Base-by-base conservation (phyloP, 768 basidiomycete genomes). In the Suillus variegatus region DNA sequence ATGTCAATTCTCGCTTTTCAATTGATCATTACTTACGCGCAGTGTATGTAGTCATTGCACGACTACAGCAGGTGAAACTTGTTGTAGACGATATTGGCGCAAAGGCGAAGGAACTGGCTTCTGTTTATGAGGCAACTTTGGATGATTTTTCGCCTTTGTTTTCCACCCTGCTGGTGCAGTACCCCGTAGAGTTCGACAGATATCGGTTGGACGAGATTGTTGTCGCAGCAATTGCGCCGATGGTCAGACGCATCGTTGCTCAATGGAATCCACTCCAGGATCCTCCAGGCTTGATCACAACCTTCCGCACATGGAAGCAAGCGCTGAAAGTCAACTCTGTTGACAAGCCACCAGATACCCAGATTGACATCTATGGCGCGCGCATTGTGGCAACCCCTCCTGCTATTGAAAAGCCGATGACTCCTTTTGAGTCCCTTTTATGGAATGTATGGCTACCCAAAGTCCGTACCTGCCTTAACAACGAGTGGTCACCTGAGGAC, bases 401-500 rank as follows among this genome's bases (percentile, higher is more conserved):
- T 5, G 71, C 78, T 18, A 73, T 79, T 55, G 86, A 87, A 66
- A 82, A 78, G 67, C 82, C 82, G 3, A 99, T 99, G 97, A 95
- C 95, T 18, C 90, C 97, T 0, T 99, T 93, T 74, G 97, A 99
- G 74, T 93, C 91, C 66, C 81, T 99, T 32, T 77, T 99, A 16
- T 99, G 97, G 96, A 93, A 90, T 68, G 82, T 93, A 12, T 99
- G 96, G 97, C 80, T 99, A 35, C 97, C 97, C 0, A 93, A 88
- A 78, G 90, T 99, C n/a, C 88, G 97, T 35, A 93, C 94, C 0
- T 84, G 87, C 13, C 89, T 99, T 75, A 99, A 99, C 77, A 99
- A 99, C 75, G 91, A 95, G 40, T 99, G 97, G 97, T 80, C 84
- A 12, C 88, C 95, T 3, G 80, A 84, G 61, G 80, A 87, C 46